Base-by-base conservation (phyloP, 495 filamentous ascomycete genomes). In the Rhizodiscina lignyota region DNA sequence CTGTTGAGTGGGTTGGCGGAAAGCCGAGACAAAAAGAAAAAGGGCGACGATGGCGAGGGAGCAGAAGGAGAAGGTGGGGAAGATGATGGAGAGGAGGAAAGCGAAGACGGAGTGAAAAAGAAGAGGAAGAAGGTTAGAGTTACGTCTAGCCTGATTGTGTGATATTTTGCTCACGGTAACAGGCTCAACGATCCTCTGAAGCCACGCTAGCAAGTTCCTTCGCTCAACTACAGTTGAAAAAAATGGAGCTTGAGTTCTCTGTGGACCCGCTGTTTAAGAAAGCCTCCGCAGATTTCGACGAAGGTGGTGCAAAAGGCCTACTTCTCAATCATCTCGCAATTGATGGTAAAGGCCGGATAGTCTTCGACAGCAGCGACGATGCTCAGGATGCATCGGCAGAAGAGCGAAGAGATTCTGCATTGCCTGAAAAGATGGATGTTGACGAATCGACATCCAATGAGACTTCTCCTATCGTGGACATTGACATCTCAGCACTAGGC, bases 201-300 rank as follows among this genome's bases (percentile, higher is more conserved):
- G 74, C 83, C 21, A 99, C 89, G 1, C 63, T 99, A 17, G 89
- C 80, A 15, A 74, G 79, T 0, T 85, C 82, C 0, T 96, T 96
- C 52, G 68, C 79, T 15, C 74, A 84, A 1, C 51, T 99, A 35
- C 84, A 91, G 54, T 65, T 96, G 32, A 96, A 99, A 53, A 96
- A 96, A 50, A 83, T 96, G 42, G 89, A 99, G 43, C 70, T 96
- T 21, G 89, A 99, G 49, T 93, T 99, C 42, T 78, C 84, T 1
- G 89, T 99, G 18, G 89, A 99, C 47, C 89, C 89, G 2, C 60
- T 99, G 5, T 99, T 96, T 69, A 96, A 96, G 52, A 99, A 99
- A 48, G 91, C 85, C 0, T 86, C 86, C 2, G 89, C 89, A 17
- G 89, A 99, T 54, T 96, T 96, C 49, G 89, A 99, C 49, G 89